These are phyloP conservation scores for Salvia sclarea DNA, from an alignment of 305 asterid species.

Conservation along the genomic window DNA sequence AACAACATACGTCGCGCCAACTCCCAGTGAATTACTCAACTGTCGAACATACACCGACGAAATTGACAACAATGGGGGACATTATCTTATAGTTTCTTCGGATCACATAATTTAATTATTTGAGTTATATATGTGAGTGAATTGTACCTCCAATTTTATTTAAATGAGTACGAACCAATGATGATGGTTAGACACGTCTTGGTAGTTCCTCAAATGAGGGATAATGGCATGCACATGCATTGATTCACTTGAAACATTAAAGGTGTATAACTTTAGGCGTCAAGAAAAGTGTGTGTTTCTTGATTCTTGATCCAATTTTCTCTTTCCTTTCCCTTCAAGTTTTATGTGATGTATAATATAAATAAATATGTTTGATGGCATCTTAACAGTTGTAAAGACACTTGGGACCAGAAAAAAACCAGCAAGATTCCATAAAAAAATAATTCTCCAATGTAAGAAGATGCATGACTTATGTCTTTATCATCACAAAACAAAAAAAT, in stretches of 20 bases:
- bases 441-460: background rate
- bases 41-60: no score
- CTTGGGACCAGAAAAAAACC: slow-evolving; percentile 26
- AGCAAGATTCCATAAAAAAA: slow-evolving; percentile 11
- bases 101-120: background rate
- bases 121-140: background rate
- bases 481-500: background rate
- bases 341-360: slow-evolving; percentile 20
- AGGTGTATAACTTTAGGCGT: slow-evolving; percentile 49
- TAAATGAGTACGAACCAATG: slow-evolving; percentile 24
- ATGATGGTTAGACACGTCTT: slow-evolving; percentile 31
- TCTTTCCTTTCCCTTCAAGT: background rate
- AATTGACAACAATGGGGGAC: no score
- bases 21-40: no score
- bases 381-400: slow-evolving; percentile 45
- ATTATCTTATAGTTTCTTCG: background rate
- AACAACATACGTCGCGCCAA: no score
- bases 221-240: slow-evolving; percentile 37
- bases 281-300: slow-evolving; percentile 35
- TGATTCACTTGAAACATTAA: slow-evolving; percentile 38
- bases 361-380: slow-evolving; percentile 30
- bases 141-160: background rate
- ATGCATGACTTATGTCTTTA: background rate
- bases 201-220: slow-evolving; percentile 33
- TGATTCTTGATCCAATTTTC: slow-evolving; percentile 38